Evolutionary conservation across 1,139 yeast genomes (phyloP).

Genomic region (Lodderomyces jiufengensis): DNA sequence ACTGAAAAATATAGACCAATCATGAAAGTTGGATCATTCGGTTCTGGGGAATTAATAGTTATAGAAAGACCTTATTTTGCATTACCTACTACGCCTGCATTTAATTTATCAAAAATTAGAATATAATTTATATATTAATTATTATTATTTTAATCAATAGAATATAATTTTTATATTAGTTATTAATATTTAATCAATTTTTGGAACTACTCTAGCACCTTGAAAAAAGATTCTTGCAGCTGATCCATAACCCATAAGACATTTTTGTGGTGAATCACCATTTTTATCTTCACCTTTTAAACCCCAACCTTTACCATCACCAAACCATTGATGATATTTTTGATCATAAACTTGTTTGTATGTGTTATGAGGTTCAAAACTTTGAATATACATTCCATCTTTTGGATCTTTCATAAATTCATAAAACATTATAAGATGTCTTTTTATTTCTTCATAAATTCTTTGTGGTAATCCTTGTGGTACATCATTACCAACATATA

Average conservation of each 20-base stretch:
- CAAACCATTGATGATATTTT: constrained; percentile 52
- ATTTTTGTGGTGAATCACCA: constrained; percentile 46
- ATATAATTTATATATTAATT: constrained; percentile 19
- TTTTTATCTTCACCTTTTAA: constrained; percentile 46
- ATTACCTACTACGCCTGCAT: constrained; percentile 65
- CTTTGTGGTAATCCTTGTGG: constrained; percentile 34
- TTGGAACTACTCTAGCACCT: constrained; percentile 55
- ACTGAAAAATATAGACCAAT: constrained; percentile 77
- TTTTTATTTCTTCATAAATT: constrained; percentile 41
- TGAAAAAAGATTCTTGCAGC: constrained; percentile 71
- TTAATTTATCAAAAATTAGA: constrained; percentile 64
- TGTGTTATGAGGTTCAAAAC: constrained; percentile 58
- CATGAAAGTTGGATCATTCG: constrained; percentile 57
- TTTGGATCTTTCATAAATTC: constrained; percentile 55
- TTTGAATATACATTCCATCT: constrained; percentile 60
- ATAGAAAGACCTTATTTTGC: constrained; percentile 74
- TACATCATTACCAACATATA: constrained; percentile 46
- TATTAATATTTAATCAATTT: constrained; percentile 22
- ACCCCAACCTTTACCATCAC: constrained; percentile 51
- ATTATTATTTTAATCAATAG: background rate
- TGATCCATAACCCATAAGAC: constrained; percentile 61
- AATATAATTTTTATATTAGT: too few relatives aligned
- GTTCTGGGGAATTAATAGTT: constrained; percentile 58
- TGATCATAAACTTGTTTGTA: constrained; percentile 47
- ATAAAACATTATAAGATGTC: constrained; percentile 53